A percentile compares a stretch with the other conserved stretches of the same genome.
phyloP scores from a whole-genome alignment of 1,139 yeast genomes.

The Suhomyces atakaporum region DNA sequence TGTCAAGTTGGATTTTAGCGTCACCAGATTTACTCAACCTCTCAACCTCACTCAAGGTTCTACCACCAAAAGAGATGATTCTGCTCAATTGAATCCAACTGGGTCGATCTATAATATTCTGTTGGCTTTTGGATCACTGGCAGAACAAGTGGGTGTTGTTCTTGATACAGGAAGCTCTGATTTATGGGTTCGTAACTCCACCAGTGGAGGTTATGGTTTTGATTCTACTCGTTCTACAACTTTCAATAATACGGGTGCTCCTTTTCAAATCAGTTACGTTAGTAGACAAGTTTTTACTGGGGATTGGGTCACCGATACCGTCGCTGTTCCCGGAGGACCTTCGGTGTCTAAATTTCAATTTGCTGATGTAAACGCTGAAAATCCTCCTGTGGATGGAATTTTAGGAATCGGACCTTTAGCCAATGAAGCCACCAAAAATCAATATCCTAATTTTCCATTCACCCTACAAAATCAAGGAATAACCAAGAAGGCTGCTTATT shows the following conservation, averaged over 20 bases:
- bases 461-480: slow-evolving; percentile 14
- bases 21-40: too few relatives aligned
- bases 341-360: slow-evolving; percentile 19
- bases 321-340: slow-evolving; percentile 15
- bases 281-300: slow-evolving; percentile 21
- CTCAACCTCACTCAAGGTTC: too few relatives aligned
- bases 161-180: slow-evolving; percentile 27
- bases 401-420: slow-evolving; percentile 22
- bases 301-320: slow-evolving; percentile 19
- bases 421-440: slow-evolving; percentile 12
- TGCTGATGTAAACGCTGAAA: slow-evolving; percentile 20
- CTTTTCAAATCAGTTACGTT: slow-evolving; percentile 20
- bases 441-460: slow-evolving; percentile 19
- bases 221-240: slow-evolving; percentile 8
- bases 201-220: slow-evolving; percentile 6
- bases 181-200: slow-evolving; percentile 18
- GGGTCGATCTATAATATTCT: slow-evolving; percentile 13
- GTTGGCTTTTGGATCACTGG: slow-evolving; percentile 14
- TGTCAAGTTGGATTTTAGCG: slow-evolving; percentile 16
- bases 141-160: slow-evolving; percentile 12
- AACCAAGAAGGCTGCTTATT: slow-evolving; percentile 11
- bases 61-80: too few relatives aligned
- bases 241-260: slow-evolving; percentile 2
- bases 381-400: slow-evolving; percentile 23
- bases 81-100: too few relatives aligned